Evolutionary conservation across 495 filamentous ascomycete genomes (phyloP), one percentile per base, ranked within the genome.

Genomic region (Aspergillus asperescens): DNA sequence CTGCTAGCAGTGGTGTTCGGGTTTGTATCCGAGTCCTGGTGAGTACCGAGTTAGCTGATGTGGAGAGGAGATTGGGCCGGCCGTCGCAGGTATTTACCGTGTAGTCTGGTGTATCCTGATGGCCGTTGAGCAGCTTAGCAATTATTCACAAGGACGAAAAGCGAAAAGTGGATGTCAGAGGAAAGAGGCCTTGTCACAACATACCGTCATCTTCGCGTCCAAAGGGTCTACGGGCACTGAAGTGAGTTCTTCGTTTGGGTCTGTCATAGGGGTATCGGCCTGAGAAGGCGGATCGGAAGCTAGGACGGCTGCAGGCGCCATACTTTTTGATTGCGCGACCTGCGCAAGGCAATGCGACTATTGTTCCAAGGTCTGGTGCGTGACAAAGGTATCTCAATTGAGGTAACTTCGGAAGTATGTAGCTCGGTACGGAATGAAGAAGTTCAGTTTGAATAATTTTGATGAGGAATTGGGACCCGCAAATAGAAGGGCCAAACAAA

Each of bases 1-100:
- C 89, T 95, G 75, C 86, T 95, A 50, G 86, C 88, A 32, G 87
- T 91, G 6, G 90, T 94, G 55, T 94, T 94, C 2, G 89, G 89
- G 59, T 94, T 90, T 13, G 90, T 94, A 64, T 96, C 90, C 7
- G 89, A 91, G 61, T 96, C 90, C 79, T 84, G 38, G 10, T 20
- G 50, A 9, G 32, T 28, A 48, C 46, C 15, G n/a, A 28, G 38
- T 59, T 60, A 56, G 52, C 19, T 18, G 34, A 20, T n/a, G 13
- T 7, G 40, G 35, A 28, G 20, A 20, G 6, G n/a, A 34, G 7
- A 7, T 40, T 4, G 32, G 10, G 4, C 16, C 12, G 31, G 31
- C 25, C 25, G 38, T 42, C 37, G 34, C 31, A 38, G 4, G 19
- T 46, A 50, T 47, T 58, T 77, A 81, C 80, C 54, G 88, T 89